Evolutionary conservation across 2,329 filamentous ascomycete species (phyloP).

Genomic region (Alternaria burnsii): DNA sequence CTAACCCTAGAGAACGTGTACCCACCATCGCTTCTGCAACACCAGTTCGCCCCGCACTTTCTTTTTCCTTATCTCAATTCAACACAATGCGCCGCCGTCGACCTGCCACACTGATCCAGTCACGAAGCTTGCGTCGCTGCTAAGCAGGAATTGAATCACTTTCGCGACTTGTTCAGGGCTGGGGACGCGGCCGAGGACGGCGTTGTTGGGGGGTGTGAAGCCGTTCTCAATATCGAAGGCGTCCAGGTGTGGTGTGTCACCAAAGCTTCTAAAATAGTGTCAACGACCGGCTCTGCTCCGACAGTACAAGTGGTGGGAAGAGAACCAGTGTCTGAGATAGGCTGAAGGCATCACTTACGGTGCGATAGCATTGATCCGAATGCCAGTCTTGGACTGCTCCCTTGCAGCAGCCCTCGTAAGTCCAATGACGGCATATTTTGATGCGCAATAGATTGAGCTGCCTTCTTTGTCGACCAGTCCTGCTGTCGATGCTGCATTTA

Average conservation of each 20-base stretch:
- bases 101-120: slow-evolving; percentile 29
- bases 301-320: neutral
- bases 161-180: slow-evolving; percentile 26
- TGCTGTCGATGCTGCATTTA: slow-evolving; percentile 59
- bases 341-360: slow-evolving; percentile 45
- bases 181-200: slow-evolving; percentile 20
- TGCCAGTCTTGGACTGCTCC: slow-evolving; percentile 36
- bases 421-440: slow-evolving; percentile 38
- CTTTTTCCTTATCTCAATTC: slow-evolving; percentile 5
- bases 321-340: neutral
- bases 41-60: neutral
- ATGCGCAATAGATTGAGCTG: slow-evolving; percentile 35
- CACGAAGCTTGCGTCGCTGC: slow-evolving; percentile 27
- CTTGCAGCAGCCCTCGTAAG: slow-evolving; percentile 52
- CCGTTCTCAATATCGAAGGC: slow-evolving; percentile 4
- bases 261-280: slow-evolving; percentile 20
- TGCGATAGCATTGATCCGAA: slow-evolving; percentile 54
- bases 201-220: slow-evolving; percentile 16
- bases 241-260: slow-evolving; percentile 25
- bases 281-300: neutral
- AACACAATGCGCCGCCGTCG: slow-evolving; percentile 28
- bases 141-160: slow-evolving; percentile 25
- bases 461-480: slow-evolving; percentile 50
- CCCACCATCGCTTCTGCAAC: neutral
- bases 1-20: neutral